These are phyloP conservation scores for Acanthamoeba healyi DNA, from an alignment of 208 protist species.

Conservation along the genomic window DNA sequence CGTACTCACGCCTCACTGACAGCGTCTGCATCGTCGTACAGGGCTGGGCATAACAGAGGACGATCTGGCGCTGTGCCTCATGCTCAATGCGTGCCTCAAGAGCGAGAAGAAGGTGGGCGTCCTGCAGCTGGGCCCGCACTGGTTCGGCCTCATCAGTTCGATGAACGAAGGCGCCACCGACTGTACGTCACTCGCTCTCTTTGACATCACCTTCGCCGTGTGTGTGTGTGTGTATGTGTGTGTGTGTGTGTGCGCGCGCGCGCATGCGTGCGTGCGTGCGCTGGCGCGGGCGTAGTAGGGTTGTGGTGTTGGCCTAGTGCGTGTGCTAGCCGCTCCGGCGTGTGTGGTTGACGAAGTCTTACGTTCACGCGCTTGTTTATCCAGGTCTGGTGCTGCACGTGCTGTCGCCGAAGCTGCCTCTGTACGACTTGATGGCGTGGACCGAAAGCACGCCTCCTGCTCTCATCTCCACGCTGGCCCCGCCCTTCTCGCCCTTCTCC, in stretches of 20 bases:
- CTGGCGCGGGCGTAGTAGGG: too few species aligned
- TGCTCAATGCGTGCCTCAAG: slow-evolving; percentile 53
- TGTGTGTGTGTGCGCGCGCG: too few species aligned
- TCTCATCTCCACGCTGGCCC: not conserved
- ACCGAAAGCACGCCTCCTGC: not conserved
- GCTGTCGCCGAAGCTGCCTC: slow-evolving; percentile 28
- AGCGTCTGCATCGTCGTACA: not conserved
- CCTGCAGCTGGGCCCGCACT: not conserved
- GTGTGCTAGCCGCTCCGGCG: too few species aligned
- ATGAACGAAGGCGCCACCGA: slow-evolving; percentile 2
- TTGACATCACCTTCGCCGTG: not conserved
- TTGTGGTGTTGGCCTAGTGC: too few species aligned
- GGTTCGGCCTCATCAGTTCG: slow-evolving; percentile 57
- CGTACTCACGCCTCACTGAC: too few species aligned
- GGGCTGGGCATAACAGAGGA: not conserved
- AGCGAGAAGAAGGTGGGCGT: slow-evolving; percentile 39
- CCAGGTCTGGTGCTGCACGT: slow-evolving; percentile 34
- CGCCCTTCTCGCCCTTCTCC: slow-evolving; percentile 25
- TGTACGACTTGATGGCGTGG: slow-evolving; percentile 44
- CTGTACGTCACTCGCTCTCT: not conserved
- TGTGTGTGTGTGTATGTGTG: too few species aligned
- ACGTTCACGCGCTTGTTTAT: not conserved
- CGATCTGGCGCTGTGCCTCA: slow-evolving; percentile 23
- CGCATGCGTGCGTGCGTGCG: not conserved
- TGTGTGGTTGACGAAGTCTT: not conserved